These are phyloP conservation scores for Pyrenopolyporus hunteri DNA, from an alignment of 495 filamentous ascomycete species.

Conservation along the genomic window DNA sequence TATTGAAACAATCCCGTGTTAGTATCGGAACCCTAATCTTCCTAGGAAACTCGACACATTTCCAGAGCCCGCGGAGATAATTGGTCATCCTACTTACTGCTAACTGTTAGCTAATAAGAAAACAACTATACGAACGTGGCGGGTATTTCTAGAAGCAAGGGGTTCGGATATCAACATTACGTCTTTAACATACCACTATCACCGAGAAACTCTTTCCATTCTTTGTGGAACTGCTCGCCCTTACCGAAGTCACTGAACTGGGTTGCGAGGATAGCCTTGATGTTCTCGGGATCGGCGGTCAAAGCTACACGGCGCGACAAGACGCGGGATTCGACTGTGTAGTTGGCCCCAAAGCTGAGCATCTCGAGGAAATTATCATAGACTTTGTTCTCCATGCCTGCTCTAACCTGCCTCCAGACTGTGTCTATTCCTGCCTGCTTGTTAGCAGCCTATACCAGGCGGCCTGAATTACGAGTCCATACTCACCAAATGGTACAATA, in stretches of 20 bases:
- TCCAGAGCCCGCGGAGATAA: no score
- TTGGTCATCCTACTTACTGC: no score
- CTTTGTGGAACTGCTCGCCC: slow-evolving; percentile 68
- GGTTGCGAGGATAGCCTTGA: slow-evolving; percentile 82
- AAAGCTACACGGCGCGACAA: slow-evolving; percentile 64
- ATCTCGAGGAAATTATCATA: slow-evolving; percentile 64
- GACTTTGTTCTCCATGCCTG: slow-evolving; percentile 58
- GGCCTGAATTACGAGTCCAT: neutral
- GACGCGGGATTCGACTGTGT: slow-evolving; percentile 66
- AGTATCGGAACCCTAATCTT: no score
- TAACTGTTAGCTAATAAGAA: no score
- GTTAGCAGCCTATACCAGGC: slow-evolving; percentile 3
- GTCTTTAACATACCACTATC: no score
- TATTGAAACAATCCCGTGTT: no score
- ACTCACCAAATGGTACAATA: slow-evolving; percentile 38
- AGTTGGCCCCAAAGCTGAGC: slow-evolving; percentile 47
- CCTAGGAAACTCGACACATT: no score
- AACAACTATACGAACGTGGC: no score
- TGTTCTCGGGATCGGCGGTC: slow-evolving; percentile 80
- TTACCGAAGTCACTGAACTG: slow-evolving; percentile 79
- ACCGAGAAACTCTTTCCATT: slow-evolving; percentile 77
- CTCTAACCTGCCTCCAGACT: slow-evolving; percentile 57
- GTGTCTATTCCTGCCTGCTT: slow-evolving; percentile 64
- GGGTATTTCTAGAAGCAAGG: no score
- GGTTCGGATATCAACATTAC: no score